Conservation (phyloP, 208 protist genomes). For the Trypanosoma avium region DNA sequence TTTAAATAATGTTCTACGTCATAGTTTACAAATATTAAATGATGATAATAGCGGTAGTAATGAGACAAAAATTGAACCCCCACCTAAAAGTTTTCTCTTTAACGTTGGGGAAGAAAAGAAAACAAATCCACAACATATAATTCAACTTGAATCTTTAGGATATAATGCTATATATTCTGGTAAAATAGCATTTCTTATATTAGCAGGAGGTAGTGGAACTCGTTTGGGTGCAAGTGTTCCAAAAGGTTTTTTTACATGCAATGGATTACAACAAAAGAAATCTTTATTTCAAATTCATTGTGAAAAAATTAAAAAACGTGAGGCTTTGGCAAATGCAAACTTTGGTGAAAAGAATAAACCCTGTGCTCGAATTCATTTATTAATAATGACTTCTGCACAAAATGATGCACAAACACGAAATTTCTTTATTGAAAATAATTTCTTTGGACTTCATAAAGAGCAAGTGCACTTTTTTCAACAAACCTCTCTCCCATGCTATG, state of each 20-base stretch:
- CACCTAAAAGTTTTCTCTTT: constrained; percentile 20
- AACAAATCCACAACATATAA: not conserved
- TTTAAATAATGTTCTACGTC: constrained; percentile 16
- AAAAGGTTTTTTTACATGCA: constrained; percentile 93
- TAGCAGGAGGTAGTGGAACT: constrained; percentile 98
- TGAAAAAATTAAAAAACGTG: constrained; percentile 88
- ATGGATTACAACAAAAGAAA: constrained; percentile 84
- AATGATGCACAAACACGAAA: constrained; percentile 89
- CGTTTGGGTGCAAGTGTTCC: constrained; percentile 95
- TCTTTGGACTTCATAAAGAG: constrained; percentile 92
- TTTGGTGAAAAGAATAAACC: not conserved
- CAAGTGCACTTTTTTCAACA: constrained; percentile 97
- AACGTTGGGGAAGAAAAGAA: not conserved
- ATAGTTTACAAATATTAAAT: too few species aligned
- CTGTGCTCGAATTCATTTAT: constrained; percentile 43
- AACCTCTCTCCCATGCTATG: constrained; percentile 90
- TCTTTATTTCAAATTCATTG: constrained; percentile 97
- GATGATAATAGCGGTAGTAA: not conserved
- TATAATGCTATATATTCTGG: constrained; percentile 80
- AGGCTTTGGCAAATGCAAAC: constrained; percentile 61
- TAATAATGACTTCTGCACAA: constrained; percentile 97
- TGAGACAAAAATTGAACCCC: constrained; percentile 13
- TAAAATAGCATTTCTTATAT: constrained; percentile 91
- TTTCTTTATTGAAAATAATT: constrained; percentile 93
- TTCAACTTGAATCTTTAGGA: constrained; percentile 31